Conservation (phyloP, 768 basidiomycete genomes). For the Lactarius sp. region DNA sequence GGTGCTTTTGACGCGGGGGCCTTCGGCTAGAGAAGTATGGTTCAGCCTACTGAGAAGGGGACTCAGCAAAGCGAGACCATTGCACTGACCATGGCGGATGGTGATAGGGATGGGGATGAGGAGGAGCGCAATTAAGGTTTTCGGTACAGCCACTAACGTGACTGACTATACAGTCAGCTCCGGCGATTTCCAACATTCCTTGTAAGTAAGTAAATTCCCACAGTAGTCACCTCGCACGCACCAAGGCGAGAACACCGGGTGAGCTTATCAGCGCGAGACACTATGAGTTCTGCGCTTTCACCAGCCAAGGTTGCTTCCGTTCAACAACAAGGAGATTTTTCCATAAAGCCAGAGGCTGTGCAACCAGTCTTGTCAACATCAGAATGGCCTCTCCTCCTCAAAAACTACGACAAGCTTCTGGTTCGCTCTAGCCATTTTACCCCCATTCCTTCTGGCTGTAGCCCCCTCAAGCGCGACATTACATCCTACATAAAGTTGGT, state of each 20-base stretch:
- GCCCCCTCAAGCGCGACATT: constrained; percentile 93
- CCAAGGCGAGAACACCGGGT: neutral
- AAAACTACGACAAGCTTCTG: constrained; percentile 97
- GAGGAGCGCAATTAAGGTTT: constrained; percentile 13
- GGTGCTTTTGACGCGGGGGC: constrained; percentile 47
- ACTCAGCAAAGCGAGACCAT: constrained; percentile 78
- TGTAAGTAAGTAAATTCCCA: constrained; percentile 10
- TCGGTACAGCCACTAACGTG: neutral
- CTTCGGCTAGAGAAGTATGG: constrained; percentile 51
- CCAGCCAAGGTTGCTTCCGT: constrained; percentile 68
- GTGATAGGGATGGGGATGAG: constrained; percentile 28
- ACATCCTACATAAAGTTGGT: constrained; percentile 81
- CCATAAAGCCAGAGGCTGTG: constrained; percentile 73
- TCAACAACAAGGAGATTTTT: constrained; percentile 68
- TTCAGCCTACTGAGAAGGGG: constrained; percentile 88
- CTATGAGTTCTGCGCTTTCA: constrained; percentile 49
- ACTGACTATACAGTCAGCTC: constrained; percentile 48
- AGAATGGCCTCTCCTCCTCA: constrained; percentile 94
- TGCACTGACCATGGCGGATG: constrained; percentile 67
- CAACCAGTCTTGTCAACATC: constrained; percentile 87
- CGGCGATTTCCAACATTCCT: constrained; percentile 9
- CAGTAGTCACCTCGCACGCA: neutral
- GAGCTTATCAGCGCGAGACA: neutral
- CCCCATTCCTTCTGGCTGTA: constrained; percentile 90
- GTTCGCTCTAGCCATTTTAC: constrained; percentile 96